phyloP scores from a whole-genome alignment of 1,284 basidiomycete species.

The Fomitopsis schrenkii region DNA sequence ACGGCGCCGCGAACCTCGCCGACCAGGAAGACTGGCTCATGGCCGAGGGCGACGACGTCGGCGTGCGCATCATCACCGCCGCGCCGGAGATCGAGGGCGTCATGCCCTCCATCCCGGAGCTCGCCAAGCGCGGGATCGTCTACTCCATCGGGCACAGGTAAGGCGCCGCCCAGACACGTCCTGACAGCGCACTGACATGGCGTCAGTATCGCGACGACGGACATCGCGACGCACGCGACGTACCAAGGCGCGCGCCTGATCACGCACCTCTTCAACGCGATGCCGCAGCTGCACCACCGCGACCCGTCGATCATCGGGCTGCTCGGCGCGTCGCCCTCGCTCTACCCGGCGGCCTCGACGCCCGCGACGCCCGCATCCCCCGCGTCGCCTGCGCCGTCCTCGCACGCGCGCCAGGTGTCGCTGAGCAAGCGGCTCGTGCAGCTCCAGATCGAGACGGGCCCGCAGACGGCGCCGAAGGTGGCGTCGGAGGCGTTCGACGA shows the following conservation, averaged over 20 bases:
- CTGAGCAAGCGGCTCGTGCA: conserved; percentile 18
- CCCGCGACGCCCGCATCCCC: conserved; percentile 15
- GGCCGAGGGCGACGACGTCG: conserved; percentile 38
- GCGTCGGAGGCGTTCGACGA: conserved; percentile 66
- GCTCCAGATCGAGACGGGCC: conserved; percentile 10
- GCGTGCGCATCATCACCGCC: conserved; percentile 80
- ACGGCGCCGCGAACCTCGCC: conserved; percentile 61
- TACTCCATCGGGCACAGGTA: conserved; percentile 88
- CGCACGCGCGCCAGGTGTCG: conserved; percentile 18
- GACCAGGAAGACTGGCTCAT: conserved; percentile 66
- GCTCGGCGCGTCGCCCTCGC: conserved; percentile 70
- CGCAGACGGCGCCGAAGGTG: conserved; percentile 21
- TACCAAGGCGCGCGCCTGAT: conserved; percentile 75
- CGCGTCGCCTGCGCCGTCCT: conserved; percentile 18
- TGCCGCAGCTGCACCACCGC: conserved; percentile 83
- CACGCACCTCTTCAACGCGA: conserved; percentile 91
- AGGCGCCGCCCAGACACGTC: conserved; percentile 10
- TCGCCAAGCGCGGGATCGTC: conserved; percentile 65
- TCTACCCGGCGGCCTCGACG: conserved; percentile 36
- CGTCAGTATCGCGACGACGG: conserved; percentile 57
- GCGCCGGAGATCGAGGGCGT: conserved; percentile 87
- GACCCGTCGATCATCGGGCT: conserved; percentile 87
- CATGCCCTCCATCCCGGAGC: conserved; percentile 58
- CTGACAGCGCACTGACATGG: not conserved
- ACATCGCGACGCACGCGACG: conserved; percentile 65